Base-by-base conservation (phyloP, 345 rosid genomes). In the Melaleuca alternifolia region DNA sequence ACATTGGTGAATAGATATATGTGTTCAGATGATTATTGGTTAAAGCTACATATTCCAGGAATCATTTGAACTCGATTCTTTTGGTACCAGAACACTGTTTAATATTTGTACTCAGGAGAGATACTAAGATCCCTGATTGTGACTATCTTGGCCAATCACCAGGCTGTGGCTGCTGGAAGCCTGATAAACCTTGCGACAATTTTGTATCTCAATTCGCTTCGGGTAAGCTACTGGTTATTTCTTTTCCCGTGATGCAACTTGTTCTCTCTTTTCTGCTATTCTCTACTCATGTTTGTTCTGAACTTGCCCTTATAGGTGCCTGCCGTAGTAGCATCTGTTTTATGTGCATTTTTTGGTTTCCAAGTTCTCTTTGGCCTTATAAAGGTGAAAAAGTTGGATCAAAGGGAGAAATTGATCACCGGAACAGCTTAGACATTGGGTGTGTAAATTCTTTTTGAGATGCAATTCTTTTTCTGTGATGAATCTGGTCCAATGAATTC, bases 141-240 rank as follows among this genome's bases (percentile, higher is more conserved):
- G 14, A 83, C 33, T 62, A 53, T 84, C 83, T 87, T 90, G 30
- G 83, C 76, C 84, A 20, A 89, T 91, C 88, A 85, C 89, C 95
- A 97, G 99, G 95, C 95, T 24, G 97, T 97, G 77, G 99, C 98
- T 87, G 96, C 97, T 87, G 99, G 98, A 91, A 97, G 99, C 91
- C 91, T 97, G 88, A 88, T 97, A 86, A 97, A 97, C 91, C 96
- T 97, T 10, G 99, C 96, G 84, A 97, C 99, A 84, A 92, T 96
- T 90, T 92, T 97, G 91, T 93, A 93, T 91, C 96, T 97, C 86
- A 94, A 97, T 85, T 93, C 99, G n/a, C 84, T 97, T 82, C 91
- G 91, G 88, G 99, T 96, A 93, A 94, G 96, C 89, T 88, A 28
- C 81, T 10, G 48, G 48, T 71, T 85, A 52, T 52, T 2, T n/a